Conservation (phyloP, 2,329 filamentous ascomycete species). For the Calonectria pteridis region DNA sequence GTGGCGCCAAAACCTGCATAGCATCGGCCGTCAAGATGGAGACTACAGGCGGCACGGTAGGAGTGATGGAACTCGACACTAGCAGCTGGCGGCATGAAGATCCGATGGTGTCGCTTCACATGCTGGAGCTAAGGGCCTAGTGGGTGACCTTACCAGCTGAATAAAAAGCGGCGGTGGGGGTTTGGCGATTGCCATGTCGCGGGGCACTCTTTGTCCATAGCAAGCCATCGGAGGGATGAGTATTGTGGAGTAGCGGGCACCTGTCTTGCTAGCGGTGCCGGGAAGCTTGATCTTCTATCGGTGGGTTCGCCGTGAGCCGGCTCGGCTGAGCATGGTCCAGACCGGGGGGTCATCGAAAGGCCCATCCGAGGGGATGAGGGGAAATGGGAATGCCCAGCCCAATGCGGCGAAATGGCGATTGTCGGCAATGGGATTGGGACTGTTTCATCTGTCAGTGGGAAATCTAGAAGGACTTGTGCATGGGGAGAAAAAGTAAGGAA, state of each 20-base stretch:
- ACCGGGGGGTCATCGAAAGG: background rate
- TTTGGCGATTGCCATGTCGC: conserved; percentile 5
- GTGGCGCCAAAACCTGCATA: background rate
- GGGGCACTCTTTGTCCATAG: conserved; percentile 10
- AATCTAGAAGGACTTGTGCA: background rate
- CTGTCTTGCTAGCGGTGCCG: conserved; percentile 1
- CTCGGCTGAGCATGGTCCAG: background rate
- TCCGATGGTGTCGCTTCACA: conserved; percentile 3
- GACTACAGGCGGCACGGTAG: background rate
- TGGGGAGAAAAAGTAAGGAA: conserved; percentile 1
- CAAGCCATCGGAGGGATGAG: background rate
- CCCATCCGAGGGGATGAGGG: background rate
- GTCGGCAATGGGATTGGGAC: background rate
- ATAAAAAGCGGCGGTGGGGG: background rate
- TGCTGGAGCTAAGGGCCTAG: background rate
- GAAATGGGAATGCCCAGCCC: background rate
- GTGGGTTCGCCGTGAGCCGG: background rate
- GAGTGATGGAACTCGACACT: background rate
- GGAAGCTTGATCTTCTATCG: conserved; percentile 4
- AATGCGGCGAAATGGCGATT: background rate
- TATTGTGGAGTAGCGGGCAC: conserved; percentile 6
- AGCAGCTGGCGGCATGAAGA: background rate
- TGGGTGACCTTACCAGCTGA: conserved; percentile 17
- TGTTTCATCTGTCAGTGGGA: background rate
- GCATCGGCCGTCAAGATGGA: background rate